Evolutionary conservation across 371 early-diverging fungal species (phyloP), one percentile per base, ranked within the genome.

Genomic region (Mortierella sp.): DNA sequence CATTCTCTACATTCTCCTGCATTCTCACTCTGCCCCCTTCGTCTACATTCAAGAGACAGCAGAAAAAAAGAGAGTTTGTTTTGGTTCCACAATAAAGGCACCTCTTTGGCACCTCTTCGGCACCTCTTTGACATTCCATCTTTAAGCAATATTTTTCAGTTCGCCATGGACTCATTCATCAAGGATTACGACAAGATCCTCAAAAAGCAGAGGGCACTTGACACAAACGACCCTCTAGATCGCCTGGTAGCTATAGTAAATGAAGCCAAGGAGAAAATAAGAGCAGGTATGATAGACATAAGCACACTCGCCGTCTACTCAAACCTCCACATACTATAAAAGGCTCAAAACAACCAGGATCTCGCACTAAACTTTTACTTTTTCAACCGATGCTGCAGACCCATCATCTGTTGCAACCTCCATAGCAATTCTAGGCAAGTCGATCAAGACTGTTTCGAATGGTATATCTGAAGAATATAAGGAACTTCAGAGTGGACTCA

Each of bases 401-500:
- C 77, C 83, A 20, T 65, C 64, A n/a, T 67, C 83, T 5, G 75
- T 66, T 52, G 28, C 32, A n/a, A 43, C 70, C 1, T 62, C 75
- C 10, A 66, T 76, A 4, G 52, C 65, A 18, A 5, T 52, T 4
- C 74, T 80, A 11, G 59, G 70, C 6, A 73, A 68, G 60, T 57
- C 64, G n/a, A 32, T 74, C 70, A 63, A 70, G 57, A 39, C 73
- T 0, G 63, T 60, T 20, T 76, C 84, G 2, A 69, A 69, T 63
- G 65, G 68, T 20, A 83, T 88, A 52, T 81, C 84, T 22, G 91
- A 93, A 58, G 80, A 88, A 24, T 88, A 92, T 68, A 93, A 93
- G 68, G 96, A 96, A 30, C 85, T 92, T 37, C 88, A 93, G 61
- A 71, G 79, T 11, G 70, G 86, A 24, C 78, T 94, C 5, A 71